Evolutionary conservation across 352 stramenopile species (phyloP).

Genomic region (Globisporangium echinulatum): DNA sequence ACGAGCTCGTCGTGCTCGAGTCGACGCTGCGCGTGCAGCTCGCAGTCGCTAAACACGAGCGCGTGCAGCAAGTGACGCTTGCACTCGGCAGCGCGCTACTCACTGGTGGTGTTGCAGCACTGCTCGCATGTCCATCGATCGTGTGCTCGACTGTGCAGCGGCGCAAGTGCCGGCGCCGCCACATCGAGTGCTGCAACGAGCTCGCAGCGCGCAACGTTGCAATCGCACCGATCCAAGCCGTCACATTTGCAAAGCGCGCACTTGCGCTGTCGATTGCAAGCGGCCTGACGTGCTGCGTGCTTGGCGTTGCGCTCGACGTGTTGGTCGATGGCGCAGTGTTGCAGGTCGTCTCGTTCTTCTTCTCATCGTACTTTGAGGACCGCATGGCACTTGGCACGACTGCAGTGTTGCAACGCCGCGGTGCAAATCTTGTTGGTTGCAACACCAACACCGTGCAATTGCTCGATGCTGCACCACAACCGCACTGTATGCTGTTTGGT

Average conservation of each 20-base stretch:
- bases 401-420: conserved; percentile 5
- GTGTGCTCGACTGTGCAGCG: conserved; percentile 17
- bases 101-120: conserved; percentile 15
- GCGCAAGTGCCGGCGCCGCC: conserved; percentile 15
- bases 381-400: conserved; percentile 10
- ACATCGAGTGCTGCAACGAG: conserved; percentile 11
- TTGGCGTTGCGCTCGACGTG: conserved; percentile 21
- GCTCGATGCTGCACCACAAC: conserved; percentile 1
- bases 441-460: conserved; percentile 8
- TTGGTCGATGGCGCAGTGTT: conserved; percentile 20
- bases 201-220: conserved; percentile 11
- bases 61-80: conserved; percentile 14
- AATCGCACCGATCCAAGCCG: conserved; percentile 11
- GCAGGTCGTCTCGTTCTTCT: conserved; percentile 19
- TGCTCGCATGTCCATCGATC: conserved; percentile 18
- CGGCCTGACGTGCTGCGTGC: conserved; percentile 20
- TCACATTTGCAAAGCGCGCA: conserved; percentile 18
- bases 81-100: conserved; percentile 12
- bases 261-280: conserved; percentile 16
- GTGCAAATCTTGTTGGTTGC: conserved; percentile 10
- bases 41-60: conserved; percentile 17
- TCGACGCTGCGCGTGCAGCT: conserved; percentile 25
- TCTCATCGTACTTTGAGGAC: conserved; percentile 10
- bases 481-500: too few relatives aligned
- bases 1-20: conserved; percentile 23